A percentile compares a stretch with the other conserved stretches of the same genome.
phyloP scores from a whole-genome alignment of 2,329 filamentous ascomycete species.

The Tolypocladium pustulatum region DNA sequence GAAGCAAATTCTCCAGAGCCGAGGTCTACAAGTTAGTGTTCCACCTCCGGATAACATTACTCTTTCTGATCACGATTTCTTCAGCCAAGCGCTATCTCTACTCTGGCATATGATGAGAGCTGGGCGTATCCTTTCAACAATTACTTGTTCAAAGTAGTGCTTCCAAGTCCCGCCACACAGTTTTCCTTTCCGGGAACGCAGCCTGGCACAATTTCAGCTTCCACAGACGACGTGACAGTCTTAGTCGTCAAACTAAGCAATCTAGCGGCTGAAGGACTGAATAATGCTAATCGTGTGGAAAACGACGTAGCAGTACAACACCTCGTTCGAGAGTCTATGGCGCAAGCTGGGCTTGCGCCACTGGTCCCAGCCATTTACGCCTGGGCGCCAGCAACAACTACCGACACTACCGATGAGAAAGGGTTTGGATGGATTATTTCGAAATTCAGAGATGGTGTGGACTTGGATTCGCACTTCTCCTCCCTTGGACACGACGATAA shows the following conservation, averaged over 20 bases:
- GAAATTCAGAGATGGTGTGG: slow-evolving; percentile 13
- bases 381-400: slow-evolving; percentile 5
- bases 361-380: slow-evolving; percentile 14
- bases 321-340: slow-evolving; percentile 9
- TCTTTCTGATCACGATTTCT: neutral
- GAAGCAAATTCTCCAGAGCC: slow-evolving; percentile 3
- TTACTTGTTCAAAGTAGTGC: slow-evolving; percentile 13
- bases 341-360: neutral
- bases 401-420: slow-evolving; percentile 1
- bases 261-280: slow-evolving; percentile 9
- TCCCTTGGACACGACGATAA: slow-evolving; percentile 3
- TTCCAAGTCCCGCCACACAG: slow-evolving; percentile 5
- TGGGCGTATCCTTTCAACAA: slow-evolving; percentile 13
- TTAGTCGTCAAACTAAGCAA: slow-evolving; percentile 15
- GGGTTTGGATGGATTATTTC: slow-evolving; percentile 13
- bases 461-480: slow-evolving; percentile 9
- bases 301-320: slow-evolving; percentile 14
- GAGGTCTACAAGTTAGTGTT: slow-evolving; percentile 5
- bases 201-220: slow-evolving; percentile 6
- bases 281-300: slow-evolving; percentile 14
- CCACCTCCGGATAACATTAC: neutral
- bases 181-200: slow-evolving; percentile 6
- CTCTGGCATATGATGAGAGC: slow-evolving; percentile 10
- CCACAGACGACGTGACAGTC: slow-evolving; percentile 3
- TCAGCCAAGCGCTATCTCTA: slow-evolving; percentile 5